Evolutionary conservation across 306 rosid species (phyloP).

Genomic region (Rosa rugosa): DNA sequence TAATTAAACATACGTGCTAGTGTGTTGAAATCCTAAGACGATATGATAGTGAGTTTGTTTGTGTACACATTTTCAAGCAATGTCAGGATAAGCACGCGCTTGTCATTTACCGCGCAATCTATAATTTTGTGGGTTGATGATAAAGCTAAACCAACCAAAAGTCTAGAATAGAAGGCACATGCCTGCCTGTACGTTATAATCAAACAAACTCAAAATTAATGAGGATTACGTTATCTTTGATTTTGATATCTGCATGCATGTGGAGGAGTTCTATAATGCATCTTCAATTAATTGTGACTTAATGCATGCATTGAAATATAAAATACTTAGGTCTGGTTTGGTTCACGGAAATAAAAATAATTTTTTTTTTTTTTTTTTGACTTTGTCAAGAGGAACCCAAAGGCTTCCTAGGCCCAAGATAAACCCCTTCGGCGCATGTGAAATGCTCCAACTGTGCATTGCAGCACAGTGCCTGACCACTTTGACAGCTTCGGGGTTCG

Average conservation of each 20-base stretch:
- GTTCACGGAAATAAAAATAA: too few relatives aligned
- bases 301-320: neutral
- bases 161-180: neutral
- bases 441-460: too few relatives aligned
- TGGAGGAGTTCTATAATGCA: neutral
- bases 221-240: neutral
- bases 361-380: too few relatives aligned
- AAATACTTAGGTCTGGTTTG: too few relatives aligned
- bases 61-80: neutral
- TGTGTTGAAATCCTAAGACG: neutral
- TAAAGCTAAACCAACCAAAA: neutral
- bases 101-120: neutral
- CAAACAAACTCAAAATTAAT: neutral
- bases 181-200: neutral
- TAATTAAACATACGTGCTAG: conserved; percentile 1
- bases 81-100: neutral
- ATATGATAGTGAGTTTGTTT: conserved; percentile 2
- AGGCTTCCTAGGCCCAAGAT: too few relatives aligned
- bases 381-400: too few relatives aligned
- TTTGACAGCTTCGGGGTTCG: too few relatives aligned
- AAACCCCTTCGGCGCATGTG: too few relatives aligned
- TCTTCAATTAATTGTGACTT: neutral
- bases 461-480: too few relatives aligned
- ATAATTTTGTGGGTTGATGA: neutral
- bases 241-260: neutral